These are phyloP conservation scores for Pogostemon cablin DNA, from an alignment of 257 asterid genomes.

Conservation along the genomic window DNA sequence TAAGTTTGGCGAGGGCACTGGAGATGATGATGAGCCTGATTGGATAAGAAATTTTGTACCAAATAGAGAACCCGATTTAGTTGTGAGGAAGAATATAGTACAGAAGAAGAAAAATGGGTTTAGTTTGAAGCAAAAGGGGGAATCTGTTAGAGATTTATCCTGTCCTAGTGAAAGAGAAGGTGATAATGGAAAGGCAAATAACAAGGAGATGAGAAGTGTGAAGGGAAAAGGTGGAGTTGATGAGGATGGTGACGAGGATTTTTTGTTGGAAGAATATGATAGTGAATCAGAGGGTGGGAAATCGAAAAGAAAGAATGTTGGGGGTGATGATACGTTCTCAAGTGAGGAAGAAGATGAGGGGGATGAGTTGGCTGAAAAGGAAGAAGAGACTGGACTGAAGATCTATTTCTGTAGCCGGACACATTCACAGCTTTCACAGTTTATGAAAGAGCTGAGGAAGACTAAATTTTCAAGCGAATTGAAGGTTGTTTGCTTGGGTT, in stretches of 20 bases:
- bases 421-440: constrained; percentile 97
- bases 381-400: constrained; percentile 59
- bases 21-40: constrained; percentile 85
- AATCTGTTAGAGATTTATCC: constrained; percentile 45
- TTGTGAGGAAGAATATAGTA: constrained; percentile 34
- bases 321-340: constrained; percentile 46
- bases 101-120: constrained; percentile 36
- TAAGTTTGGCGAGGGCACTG: constrained; percentile 48
- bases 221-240: constrained; percentile 41
- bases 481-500: constrained; percentile 85
- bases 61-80: constrained; percentile 43
- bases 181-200: constrained; percentile 33
- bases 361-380: constrained; percentile 46
- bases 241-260: constrained; percentile 65
- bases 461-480: constrained; percentile 73
- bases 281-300: constrained; percentile 68
- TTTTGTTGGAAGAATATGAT: constrained; percentile 81
- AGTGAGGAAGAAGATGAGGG: constrained; percentile 77
- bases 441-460: constrained; percentile 89
- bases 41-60: constrained; percentile 80
- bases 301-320: constrained; percentile 59
- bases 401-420: constrained; percentile 93
- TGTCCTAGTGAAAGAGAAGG: constrained; percentile 36
- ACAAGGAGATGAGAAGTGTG: constrained; percentile 37
- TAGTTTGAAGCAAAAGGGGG: constrained; percentile 39